Base-by-base conservation (phyloP, 805 yeast species). In the Zygosaccharomyces gambellarensis region DNA sequence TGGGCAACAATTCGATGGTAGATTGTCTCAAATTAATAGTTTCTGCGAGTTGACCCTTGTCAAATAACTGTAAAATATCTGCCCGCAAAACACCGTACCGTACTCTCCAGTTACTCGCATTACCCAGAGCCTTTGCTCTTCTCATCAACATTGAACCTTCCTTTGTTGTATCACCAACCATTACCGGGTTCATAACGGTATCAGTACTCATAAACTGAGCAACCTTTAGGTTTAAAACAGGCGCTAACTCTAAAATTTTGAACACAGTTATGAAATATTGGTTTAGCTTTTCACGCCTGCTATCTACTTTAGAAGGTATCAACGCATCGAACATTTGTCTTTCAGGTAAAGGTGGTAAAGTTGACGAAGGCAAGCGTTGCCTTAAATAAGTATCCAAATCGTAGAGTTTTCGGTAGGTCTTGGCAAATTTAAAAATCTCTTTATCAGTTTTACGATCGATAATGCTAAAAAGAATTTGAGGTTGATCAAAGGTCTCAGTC, bases 391-490 rank as follows among this genome's bases (percentile, higher is more conserved):
- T 65, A 65, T 89, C 95, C 53, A 90, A 73, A 8, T 75, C 72
- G 5, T 71, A 53, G n/a, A 92, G 69, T 57, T 83, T 84, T 1
- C 78, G 69, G 50, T 81, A 77, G 1, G 81, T 66, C 60, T 89
- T 89, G 38, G 81, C 72, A 46, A 88, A 80, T 56, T 82, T 75
- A 85, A 95, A 90, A 72, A 87, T 77, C 57, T 83, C 88, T 52
- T 81, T 81, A 36, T 73, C 71, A 2, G 82, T 68, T 22, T 75
- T 80, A 30, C 82, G 76, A 56, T 86, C 92, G 41, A 76, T 70
- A 4, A 86, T 80, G 14, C 84, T 76, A 47, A 90, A 74, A 1
- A 85, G 73, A 21, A 86, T 74, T 27, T 69, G 68, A 14, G 85
- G 82, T 38, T 83, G 89, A 36, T 80, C 85, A 54, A 75, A 74